Evolutionary conservation across 768 basidiomycete genomes (phyloP).

Genomic region (Coprinopsis sp.): DNA sequence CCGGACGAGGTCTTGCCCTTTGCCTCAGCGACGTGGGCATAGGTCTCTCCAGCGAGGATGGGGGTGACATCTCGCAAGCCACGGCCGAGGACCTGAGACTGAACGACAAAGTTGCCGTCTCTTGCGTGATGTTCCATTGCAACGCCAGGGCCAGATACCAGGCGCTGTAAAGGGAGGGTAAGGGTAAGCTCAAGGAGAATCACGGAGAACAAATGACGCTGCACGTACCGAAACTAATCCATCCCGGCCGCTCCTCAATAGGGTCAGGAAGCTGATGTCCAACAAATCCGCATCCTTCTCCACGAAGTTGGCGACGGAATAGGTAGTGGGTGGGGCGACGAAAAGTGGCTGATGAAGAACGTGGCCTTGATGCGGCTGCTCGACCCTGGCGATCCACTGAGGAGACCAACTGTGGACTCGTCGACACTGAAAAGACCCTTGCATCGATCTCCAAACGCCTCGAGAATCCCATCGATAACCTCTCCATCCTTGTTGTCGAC

Average conservation of each 20-base stretch:
- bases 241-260: slow-evolving; percentile 69
- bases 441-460: not conserved
- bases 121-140: slow-evolving; percentile 78
- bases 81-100: slow-evolving; percentile 87
- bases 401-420: not conserved
- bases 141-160: slow-evolving; percentile 81
- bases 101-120: slow-evolving; percentile 79
- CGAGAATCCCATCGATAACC: not conserved
- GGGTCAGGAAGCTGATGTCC: slow-evolving; percentile 76
- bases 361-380: slow-evolving; percentile 39
- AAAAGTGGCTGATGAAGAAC: slow-evolving; percentile 88
- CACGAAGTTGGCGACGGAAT: slow-evolving; percentile 66
- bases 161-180: no score
- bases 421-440: not conserved
- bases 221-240: no score
- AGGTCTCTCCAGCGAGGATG: no score
- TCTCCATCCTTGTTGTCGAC: not conserved
- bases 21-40: no score
- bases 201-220: no score
- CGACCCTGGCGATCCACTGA: not conserved
- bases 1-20: no score
- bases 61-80: no score
- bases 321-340: slow-evolving; percentile 67
- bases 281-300: slow-evolving; percentile 73
- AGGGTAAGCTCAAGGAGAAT: no score